Evolutionary conservation across 2,329 filamentous ascomycete genomes (phyloP), one percentile per base, ranked within the genome.

Genomic region (Fusarium equiseti): DNA sequence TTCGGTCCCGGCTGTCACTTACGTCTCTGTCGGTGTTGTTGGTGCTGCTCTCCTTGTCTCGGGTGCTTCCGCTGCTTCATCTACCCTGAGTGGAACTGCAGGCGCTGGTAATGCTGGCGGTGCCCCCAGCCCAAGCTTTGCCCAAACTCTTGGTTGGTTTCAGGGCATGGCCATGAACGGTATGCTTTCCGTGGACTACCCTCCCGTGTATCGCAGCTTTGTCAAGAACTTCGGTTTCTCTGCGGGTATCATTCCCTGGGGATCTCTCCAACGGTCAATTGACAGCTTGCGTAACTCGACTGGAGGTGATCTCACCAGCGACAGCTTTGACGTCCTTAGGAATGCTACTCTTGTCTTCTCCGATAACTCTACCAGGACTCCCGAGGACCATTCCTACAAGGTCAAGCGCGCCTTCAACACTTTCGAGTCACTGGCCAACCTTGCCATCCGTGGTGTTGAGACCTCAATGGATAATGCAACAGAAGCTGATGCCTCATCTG

Each of bases 131-230:
- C 96, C 96, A 27, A 93, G 91, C 56, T 98, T 98, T 78, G 87
- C 86, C 46, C 93, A 98, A 77, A 90, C 97, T 50, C 87, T 97
- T 72, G 90, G 91, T 67, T 97, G 93, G 89, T 97, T 98, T 80
- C 95, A 98, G 81, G 91, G 92, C 52, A 92, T 98, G 86, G 94
- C 96, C 29, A 92, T 96, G 84, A 98, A 96, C 80, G 95, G 96
- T 71, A 98, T 98, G 96, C 86, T 97, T 79, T 97, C 93, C 64
- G 95, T 97, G 75, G 89, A 91, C 75, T 94, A 97, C 73, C 96
- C 96, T 6, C 85, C 89, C 38, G 90, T 98, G 40, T 98, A 98
- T 83, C 89, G 91, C 73, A 95, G 90, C 79, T 99, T 97, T 81
- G 85, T 92, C 68, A 93, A 93, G 83, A 98, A 98, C 83, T 98